phyloP scores from a whole-genome alignment of 306 rosid genomes.

The Acacia acuminata region DNA sequence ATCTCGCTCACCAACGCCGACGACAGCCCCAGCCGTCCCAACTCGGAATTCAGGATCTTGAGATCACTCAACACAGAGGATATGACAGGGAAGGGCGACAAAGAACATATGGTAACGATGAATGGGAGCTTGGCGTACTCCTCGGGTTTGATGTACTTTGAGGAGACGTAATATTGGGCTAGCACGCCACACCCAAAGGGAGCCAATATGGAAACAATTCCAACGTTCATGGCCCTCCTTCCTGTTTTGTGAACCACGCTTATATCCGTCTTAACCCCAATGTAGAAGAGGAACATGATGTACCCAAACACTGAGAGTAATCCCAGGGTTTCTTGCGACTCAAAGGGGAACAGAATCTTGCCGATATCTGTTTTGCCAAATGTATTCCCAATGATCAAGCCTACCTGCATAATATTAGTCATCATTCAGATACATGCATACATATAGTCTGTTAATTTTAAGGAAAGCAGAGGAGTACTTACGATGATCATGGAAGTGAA shows the following conservation, averaged over 20 bases:
- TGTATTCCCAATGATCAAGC: conserved; percentile 25
- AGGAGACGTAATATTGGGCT: not conserved
- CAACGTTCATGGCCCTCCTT: conserved; percentile 39
- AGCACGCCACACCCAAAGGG: conserved; percentile 42
- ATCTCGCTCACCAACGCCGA: conserved; percentile 56
- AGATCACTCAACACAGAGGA: conserved; percentile 51
- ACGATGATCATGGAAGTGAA: conserved; percentile 48
- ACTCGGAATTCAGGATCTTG: conserved; percentile 61
- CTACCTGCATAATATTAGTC: conserved; percentile 19
- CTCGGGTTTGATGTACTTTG: not conserved
- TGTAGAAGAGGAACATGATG: conserved; percentile 58
- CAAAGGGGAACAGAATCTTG: conserved; percentile 22
- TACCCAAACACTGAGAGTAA: conserved; percentile 52
- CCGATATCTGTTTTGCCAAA: not conserved
- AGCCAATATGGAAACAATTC: conserved; percentile 33
- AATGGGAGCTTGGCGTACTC: not conserved
- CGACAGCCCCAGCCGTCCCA: conserved; percentile 61
- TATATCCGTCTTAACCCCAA: conserved; percentile 69
- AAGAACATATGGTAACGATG: conserved; percentile 24
- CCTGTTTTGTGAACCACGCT: conserved; percentile 41
- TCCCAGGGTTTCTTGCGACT: conserved; percentile 52
- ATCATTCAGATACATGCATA: no score
- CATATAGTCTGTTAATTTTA: no score
- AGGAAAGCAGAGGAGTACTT: conserved; percentile 4
- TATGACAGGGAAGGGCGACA: conserved; percentile 52